Evolutionary conservation across 2,329 filamentous ascomycete species (phyloP).

Genomic region (Xylaria sp.): DNA sequence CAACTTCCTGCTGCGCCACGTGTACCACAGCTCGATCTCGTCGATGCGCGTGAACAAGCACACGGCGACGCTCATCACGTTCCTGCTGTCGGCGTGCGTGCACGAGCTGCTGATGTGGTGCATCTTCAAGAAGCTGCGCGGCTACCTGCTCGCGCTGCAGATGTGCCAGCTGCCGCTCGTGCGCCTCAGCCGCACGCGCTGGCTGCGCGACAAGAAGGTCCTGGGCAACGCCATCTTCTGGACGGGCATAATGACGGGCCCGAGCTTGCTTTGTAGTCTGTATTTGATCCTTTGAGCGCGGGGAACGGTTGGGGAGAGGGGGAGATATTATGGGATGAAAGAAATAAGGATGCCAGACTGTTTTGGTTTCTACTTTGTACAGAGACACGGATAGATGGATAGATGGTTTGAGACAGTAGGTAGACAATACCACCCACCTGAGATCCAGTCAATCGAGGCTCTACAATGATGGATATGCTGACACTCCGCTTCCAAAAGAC

Average conservation of each 20-base stretch:
- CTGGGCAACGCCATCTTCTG: slow-evolving; percentile 82
- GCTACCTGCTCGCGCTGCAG: slow-evolving; percentile 78
- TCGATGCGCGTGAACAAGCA: slow-evolving; percentile 76
- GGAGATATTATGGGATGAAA: background rate
- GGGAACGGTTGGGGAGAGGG: background rate
- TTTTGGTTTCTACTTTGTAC: background rate
- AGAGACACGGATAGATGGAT: too few species aligned
- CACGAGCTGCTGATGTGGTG: slow-evolving; percentile 86
- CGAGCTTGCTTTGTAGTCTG: slow-evolving; percentile 72
- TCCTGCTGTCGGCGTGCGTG: slow-evolving; percentile 75
- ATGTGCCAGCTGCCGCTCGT: slow-evolving; percentile 80
- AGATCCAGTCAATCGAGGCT: background rate
- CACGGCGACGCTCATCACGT: slow-evolving; percentile 79
- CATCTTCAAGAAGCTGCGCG: slow-evolving; percentile 80
- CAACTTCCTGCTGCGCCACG: slow-evolving; percentile 80
- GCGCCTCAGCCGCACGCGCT: slow-evolving; percentile 71
- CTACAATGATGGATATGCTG: background rate
- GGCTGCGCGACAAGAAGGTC: slow-evolving; percentile 70
- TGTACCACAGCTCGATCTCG: slow-evolving; percentile 82
- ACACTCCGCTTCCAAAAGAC: background rate
- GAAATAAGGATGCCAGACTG: background rate
- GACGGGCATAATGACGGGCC: slow-evolving; percentile 81
- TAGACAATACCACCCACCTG: background rate
- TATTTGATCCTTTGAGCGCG: slow-evolving; percentile 62
- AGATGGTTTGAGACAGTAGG: background rate